phyloP scores from a whole-genome alignment of 208 protist genomes.

The Leishmania martiniquensis region DNA sequence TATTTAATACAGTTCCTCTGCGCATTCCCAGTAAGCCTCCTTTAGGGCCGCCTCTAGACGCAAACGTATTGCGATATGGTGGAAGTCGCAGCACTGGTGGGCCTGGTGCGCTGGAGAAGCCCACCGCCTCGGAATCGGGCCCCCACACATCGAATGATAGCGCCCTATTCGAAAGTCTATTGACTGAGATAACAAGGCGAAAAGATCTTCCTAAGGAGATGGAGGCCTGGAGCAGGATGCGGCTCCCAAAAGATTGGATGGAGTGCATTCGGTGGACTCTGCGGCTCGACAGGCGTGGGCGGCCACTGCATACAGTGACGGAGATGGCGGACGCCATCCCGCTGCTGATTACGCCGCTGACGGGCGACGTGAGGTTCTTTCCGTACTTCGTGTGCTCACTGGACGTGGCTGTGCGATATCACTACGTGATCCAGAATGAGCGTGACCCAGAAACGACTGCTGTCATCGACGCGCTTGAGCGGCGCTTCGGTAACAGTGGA shows the following conservation, averaged over 20 bases:
- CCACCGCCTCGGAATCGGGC: too few relatives aligned
- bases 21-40: too few relatives aligned
- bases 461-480: slow-evolving; percentile 33
- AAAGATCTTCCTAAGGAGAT: not conserved
- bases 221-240: slow-evolving; percentile 2
- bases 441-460: slow-evolving; percentile 21
- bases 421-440: slow-evolving; percentile 45
- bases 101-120: too few relatives aligned
- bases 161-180: not conserved
- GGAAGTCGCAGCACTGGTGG: too few relatives aligned
- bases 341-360: slow-evolving; percentile 46
- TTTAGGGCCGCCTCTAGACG: too few relatives aligned
- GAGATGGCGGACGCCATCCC: slow-evolving; percentile 35
- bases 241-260: slow-evolving; percentile 17
- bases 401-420: slow-evolving; percentile 42
- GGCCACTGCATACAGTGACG: slow-evolving; percentile 11
- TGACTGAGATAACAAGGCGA: not conserved
- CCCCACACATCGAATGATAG: too few relatives aligned
- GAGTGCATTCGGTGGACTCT: slow-evolving; percentile 31
- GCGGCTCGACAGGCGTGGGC: slow-evolving; percentile 20
- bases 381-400: slow-evolving; percentile 41
- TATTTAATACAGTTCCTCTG: too few relatives aligned
- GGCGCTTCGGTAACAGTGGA: slow-evolving; percentile 34
- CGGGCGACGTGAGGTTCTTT: slow-evolving; percentile 38
- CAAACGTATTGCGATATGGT: too few relatives aligned